These are phyloP conservation scores for Paramecium sonneborni DNA, from an alignment of 73 alveolate species.

Conservation along the genomic window DNA sequence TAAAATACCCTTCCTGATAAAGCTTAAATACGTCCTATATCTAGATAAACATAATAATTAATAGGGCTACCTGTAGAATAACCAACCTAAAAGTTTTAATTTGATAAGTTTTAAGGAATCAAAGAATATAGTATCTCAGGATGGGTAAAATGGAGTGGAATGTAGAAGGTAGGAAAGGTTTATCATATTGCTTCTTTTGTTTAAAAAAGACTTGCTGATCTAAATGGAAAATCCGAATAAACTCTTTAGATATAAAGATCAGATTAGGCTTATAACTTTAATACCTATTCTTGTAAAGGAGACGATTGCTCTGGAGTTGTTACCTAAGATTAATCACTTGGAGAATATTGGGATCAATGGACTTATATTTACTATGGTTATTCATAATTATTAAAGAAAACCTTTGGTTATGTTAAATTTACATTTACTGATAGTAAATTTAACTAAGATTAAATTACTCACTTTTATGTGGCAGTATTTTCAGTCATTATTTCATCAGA, in stretches of 20 bases:
- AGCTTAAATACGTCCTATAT: constrained; percentile 22
- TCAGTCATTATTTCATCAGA: background rate
- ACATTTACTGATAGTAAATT: constrained; percentile 9
- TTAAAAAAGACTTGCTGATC: background rate
- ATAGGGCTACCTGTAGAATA: background rate
- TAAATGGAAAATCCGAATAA: constrained; percentile 38
- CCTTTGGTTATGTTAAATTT: constrained; percentile 33
- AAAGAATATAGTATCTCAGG: constrained; percentile 45
- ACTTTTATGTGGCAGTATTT: constrained; percentile 13
- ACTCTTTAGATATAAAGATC: constrained; percentile 9
- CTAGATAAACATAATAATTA: background rate
- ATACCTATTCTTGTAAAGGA: constrained; percentile 31
- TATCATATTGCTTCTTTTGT: background rate
- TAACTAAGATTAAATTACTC: background rate
- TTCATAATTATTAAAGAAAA: background rate
- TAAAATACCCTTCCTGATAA: constrained; percentile 17
- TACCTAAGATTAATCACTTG: background rate
- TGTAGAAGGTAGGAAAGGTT: background rate
- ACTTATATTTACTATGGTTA: constrained; percentile 39
- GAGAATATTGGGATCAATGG: constrained; percentile 57
- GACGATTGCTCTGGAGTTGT: constrained; percentile 18
- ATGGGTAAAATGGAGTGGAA: constrained; percentile 45
- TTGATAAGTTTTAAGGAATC: constrained; percentile 26
- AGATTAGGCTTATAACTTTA: constrained; percentile 11
- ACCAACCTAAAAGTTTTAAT: background rate